Conservation (phyloP, 2,329 filamentous ascomycete genomes). For the Botrytis tulipae region DNA sequence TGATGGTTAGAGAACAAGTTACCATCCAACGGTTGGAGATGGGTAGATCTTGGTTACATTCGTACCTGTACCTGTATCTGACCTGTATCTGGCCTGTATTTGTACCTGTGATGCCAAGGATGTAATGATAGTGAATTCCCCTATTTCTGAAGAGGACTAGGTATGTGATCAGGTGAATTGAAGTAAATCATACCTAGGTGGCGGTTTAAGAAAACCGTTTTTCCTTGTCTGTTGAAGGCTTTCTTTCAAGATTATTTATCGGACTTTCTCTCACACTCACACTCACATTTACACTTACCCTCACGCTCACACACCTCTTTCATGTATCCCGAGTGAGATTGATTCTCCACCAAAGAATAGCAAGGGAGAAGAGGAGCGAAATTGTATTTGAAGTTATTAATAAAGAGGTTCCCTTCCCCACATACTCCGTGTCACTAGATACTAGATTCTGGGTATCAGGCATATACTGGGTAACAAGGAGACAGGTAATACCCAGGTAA, state of each 20-base stretch:
- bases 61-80: not conserved
- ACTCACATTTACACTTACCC: too few species aligned
- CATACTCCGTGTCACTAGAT: not conserved
- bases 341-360: not conserved
- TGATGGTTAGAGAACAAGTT: not conserved
- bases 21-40: not conserved
- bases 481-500: not conserved
- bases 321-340: not conserved
- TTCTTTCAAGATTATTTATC: not conserved
- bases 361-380: not conserved
- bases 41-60: slow-evolving; percentile 6
- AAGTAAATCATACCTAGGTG: not conserved
- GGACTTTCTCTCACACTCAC: not conserved
- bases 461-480: too few species aligned
- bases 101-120: not conserved
- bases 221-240: not conserved
- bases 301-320: not conserved
- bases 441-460: not conserved
- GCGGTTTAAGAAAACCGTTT: not conserved
- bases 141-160: not conserved
- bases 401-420: not conserved
- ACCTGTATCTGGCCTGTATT: not conserved
- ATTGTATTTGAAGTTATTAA: not conserved
- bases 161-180: not conserved
- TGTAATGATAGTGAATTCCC: not conserved